Evolutionary conservation across 768 basidiomycete genomes (phyloP).

Genomic region (Trametes cubensis): DNA sequence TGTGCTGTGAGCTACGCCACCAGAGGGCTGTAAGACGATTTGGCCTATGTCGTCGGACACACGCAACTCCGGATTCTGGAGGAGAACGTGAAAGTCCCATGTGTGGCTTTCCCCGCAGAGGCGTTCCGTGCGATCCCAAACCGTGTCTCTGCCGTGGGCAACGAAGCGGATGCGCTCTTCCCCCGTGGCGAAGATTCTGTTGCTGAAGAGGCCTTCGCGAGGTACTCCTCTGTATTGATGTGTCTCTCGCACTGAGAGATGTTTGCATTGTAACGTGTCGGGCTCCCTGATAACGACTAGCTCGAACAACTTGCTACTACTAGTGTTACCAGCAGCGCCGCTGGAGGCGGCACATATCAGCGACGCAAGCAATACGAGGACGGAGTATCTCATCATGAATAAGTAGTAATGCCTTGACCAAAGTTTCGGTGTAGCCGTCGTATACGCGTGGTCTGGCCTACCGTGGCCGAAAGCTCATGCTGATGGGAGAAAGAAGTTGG

Average conservation of each 20-base stretch:
- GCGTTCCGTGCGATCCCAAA: slow-evolving; percentile 12
- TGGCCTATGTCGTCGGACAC: background rate
- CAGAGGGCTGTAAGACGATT: background rate
- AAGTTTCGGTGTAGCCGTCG: too few relatives aligned
- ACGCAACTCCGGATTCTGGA: background rate
- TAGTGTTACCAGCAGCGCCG: background rate
- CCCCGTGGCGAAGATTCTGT: slow-evolving; percentile 3
- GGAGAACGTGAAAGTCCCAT: slow-evolving; percentile 5
- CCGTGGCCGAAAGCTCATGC: too few relatives aligned
- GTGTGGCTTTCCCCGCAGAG: slow-evolving; percentile 1
- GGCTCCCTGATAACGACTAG: slow-evolving; percentile 25
- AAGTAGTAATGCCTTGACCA: too few relatives aligned
- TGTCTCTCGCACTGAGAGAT: slow-evolving; percentile 19
- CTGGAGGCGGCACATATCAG: background rate
- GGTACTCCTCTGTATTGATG: slow-evolving; percentile 22
- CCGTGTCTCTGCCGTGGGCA: slow-evolving; percentile 1
- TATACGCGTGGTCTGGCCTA: too few relatives aligned
- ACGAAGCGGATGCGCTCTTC: slow-evolving; percentile 26
- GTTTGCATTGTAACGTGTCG: slow-evolving; percentile 18
- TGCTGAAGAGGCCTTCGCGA: background rate
- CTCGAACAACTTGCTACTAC: slow-evolving; percentile 17
- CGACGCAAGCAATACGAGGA: too few relatives aligned
- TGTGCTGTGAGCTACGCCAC: background rate
- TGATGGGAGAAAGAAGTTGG: too few relatives aligned
- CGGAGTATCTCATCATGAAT: too few relatives aligned